These are phyloP conservation scores for Volvox africanus DNA, from an alignment of 139 green algal genomes.

Conservation along the genomic window DNA sequence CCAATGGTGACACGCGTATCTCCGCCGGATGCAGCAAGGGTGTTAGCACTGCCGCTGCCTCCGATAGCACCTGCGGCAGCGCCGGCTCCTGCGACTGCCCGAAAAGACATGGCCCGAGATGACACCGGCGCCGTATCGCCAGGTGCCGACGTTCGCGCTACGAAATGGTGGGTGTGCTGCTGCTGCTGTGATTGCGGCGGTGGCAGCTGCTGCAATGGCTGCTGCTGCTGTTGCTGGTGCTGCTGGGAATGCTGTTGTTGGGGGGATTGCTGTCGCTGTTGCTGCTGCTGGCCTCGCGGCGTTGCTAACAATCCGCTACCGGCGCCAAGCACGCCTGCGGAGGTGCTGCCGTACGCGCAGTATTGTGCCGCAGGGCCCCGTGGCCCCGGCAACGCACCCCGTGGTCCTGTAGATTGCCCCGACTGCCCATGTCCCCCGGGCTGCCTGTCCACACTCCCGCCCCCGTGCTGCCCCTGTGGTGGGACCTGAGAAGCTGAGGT, in stretches of 20 bases:
- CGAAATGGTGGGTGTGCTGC: not conserved
- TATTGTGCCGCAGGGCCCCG: not conserved
- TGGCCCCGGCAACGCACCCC: not conserved
- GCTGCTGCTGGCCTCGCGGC: not conserved
- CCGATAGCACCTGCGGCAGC: not conserved
- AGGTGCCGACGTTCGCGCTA: not conserved
- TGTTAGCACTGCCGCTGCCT: not conserved
- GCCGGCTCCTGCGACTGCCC: not conserved
- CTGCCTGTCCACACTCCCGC: not conserved
- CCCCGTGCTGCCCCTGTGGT: not conserved
- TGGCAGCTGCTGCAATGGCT: not conserved
- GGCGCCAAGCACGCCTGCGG: not conserved
- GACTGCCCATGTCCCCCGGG: not conserved
- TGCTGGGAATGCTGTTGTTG: constrained; percentile 12
- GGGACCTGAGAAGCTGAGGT: not conserved
- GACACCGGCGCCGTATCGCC: not conserved
- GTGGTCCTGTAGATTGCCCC: not conserved
- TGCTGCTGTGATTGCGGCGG: not conserved
- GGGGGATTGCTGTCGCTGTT: not conserved
- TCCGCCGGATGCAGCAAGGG: not conserved
- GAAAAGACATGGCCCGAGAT: not conserved
- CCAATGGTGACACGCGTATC: not conserved
- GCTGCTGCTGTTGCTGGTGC: not conserved
- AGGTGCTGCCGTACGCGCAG: not conserved
- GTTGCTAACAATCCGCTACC: not conserved